phyloP scores from a whole-genome alignment of 768 basidiomycete species.

The Pulveroboletus sp. region DNA sequence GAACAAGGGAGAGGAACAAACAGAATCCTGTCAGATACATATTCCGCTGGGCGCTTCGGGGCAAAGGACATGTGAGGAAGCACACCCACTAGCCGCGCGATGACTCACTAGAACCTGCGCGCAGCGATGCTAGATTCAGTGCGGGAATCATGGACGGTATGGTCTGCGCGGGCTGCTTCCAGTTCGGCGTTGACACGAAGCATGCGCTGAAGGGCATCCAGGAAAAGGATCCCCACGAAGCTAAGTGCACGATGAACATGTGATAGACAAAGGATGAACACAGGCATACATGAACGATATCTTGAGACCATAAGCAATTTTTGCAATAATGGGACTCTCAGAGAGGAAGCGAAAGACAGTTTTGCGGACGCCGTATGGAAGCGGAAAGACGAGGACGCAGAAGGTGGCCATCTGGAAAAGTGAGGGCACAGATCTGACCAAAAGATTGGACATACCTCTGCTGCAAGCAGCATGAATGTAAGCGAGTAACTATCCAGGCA shows the following conservation, averaged over 20 bases:
- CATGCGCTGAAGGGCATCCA: constrained; percentile 93
- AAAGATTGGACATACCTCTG: constrained; percentile 46
- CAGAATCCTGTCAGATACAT: constrained; percentile 91
- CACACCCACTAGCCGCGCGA: not conserved
- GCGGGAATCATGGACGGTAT: constrained; percentile 53
- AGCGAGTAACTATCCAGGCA: constrained; percentile 56
- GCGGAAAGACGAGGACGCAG: constrained; percentile 75
- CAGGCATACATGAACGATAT: constrained; percentile 83
- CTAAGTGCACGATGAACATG: constrained; percentile 31
- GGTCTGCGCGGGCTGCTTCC: constrained; percentile 58
- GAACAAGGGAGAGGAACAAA: constrained; percentile 91
- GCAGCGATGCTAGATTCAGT: constrained; percentile 88
- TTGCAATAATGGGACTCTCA: constrained; percentile 67
- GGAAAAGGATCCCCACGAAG: constrained; percentile 82
- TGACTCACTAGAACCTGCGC: constrained; percentile 84
- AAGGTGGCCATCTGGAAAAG: constrained; percentile 68
- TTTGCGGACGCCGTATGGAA: constrained; percentile 75
- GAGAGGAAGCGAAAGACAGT: constrained; percentile 67
- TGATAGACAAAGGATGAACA: not conserved
- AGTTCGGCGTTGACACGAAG: constrained; percentile 70
- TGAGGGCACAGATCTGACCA: not conserved
- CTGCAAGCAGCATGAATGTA: constrained; percentile 75
- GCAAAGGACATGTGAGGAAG: not conserved
- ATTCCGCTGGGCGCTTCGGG: constrained; percentile 74
- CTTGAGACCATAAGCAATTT: constrained; percentile 86